A percentile compares a stretch with the other conserved stretches of the same genome.
Evolutionary conservation across 1,139 yeast genomes (phyloP).

Genomic region (Lizanozyma gosingica): DNA sequence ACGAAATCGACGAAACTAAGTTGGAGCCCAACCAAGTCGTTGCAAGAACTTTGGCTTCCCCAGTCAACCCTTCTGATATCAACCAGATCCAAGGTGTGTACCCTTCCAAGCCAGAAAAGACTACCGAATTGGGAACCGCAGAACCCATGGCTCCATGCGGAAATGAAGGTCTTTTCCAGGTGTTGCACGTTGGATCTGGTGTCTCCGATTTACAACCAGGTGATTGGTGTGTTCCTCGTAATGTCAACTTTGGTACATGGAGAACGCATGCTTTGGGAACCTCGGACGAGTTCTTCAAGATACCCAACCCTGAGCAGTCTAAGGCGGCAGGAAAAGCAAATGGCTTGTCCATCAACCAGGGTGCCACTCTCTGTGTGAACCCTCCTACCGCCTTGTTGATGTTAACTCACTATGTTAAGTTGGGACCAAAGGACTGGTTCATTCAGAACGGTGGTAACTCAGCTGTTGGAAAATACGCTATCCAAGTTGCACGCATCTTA

Average conservation of each 20-base stretch:
- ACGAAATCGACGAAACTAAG: slow-evolving; percentile 39
- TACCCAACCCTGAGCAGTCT: slow-evolving; percentile 37
- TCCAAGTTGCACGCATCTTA: slow-evolving; percentile 72
- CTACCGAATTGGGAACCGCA: slow-evolving; percentile 42
- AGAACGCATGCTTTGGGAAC: slow-evolving; percentile 65
- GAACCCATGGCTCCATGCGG: slow-evolving; percentile 77
- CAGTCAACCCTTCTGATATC: slow-evolving; percentile 88
- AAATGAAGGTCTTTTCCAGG: slow-evolving; percentile 88
- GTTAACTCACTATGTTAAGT: slow-evolving; percentile 61
- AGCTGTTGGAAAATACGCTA: slow-evolving; percentile 90
- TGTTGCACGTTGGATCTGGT: slow-evolving; percentile 57
- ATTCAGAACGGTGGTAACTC: slow-evolving; percentile 96
- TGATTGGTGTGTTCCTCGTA: slow-evolving; percentile 89
- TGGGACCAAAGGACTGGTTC: slow-evolving; percentile 79
- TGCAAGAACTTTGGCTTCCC: slow-evolving; percentile 68
- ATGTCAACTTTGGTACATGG: slow-evolving; percentile 91
- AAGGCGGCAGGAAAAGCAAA: slow-evolving; percentile 25
- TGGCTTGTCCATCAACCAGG: slow-evolving; percentile 49
- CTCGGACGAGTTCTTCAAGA: slow-evolving; percentile 41
- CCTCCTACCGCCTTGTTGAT: slow-evolving; percentile 90
- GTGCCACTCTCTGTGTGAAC: slow-evolving; percentile 85
- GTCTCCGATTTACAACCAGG: slow-evolving; percentile 49
- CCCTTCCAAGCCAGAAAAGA: slow-evolving; percentile 68
- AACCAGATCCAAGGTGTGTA: slow-evolving; percentile 91
- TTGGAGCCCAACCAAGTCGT: slow-evolving; percentile 38